Percentiles rank a stretch among this genome's conserved stretches.
Conservation (phyloP, 306 rosid species). For the Rosa multiflora region DNA sequence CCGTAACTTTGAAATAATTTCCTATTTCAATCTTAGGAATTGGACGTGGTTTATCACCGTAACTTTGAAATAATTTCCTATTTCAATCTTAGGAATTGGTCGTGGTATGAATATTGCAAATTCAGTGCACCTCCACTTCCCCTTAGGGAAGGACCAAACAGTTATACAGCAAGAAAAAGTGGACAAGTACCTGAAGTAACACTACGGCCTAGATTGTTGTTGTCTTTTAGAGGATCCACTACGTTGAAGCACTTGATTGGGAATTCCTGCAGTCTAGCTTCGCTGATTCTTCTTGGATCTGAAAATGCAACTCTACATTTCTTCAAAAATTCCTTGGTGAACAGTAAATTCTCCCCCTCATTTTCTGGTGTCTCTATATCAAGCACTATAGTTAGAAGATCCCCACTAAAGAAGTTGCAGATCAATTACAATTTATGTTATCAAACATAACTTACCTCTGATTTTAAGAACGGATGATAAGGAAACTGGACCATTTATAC, state of each 20-base stretch:
- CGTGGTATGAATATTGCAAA: not conserved
- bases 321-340: constrained; percentile 51
- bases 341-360: constrained; percentile 37
- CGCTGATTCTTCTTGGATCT: constrained; percentile 26
- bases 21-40: constrained; percentile 5
- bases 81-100: constrained; percentile 1
- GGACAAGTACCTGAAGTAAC: constrained; percentile 45
- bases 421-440: constrained; percentile 11
- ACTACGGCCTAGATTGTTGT: constrained; percentile 72
- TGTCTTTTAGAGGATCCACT: constrained; percentile 61
- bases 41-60: not conserved
- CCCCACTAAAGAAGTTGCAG: constrained; percentile 19
- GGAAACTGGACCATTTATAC: constrained; percentile 50
- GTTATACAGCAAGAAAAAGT: constrained; percentile 23
- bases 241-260: constrained; percentile 53
- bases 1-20: not conserved
- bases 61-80: constrained; percentile 8
- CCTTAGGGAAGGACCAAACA: not conserved
- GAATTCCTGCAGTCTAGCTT: constrained; percentile 37
- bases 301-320: constrained; percentile 47
- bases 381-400: constrained; percentile 24
- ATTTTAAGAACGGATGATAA: constrained; percentile 52
- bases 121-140: constrained; percentile 13
- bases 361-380: constrained; percentile 39
- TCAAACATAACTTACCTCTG: constrained; percentile 40